Evolutionary conservation across 805 yeast genomes (phyloP).

Genomic region (Dipodascus albidus): DNA sequence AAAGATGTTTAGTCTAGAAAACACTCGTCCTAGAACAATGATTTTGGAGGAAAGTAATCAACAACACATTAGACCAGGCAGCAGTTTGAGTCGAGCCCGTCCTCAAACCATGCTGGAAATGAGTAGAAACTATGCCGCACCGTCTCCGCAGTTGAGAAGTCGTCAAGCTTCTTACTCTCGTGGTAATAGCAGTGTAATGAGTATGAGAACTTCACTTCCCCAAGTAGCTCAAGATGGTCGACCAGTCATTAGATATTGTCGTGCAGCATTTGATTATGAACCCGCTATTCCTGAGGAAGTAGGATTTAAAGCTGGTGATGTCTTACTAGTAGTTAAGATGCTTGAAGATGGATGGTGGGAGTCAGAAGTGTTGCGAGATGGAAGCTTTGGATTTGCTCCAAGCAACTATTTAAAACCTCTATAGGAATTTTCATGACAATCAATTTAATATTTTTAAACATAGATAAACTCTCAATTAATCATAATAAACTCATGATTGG

Average conservation of each 20-base stretch:
- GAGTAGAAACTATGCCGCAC: no score
- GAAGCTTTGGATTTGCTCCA: constrained; percentile 47
- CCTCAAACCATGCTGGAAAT: background rate
- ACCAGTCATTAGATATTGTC: constrained; percentile 38
- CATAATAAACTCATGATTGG: no score
- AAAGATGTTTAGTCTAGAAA: constrained; percentile 13
- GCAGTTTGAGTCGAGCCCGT: background rate
- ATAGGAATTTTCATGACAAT: no score
- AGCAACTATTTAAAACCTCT: constrained; percentile 31
- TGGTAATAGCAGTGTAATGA: background rate
- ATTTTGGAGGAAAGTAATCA: constrained; percentile 5
- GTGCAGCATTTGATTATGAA: constrained; percentile 46
- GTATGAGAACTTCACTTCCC: constrained; percentile 28
- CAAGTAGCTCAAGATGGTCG: constrained; percentile 40
- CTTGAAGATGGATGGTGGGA: constrained; percentile 75
- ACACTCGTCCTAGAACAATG: constrained; percentile 3
- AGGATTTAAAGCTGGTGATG: constrained; percentile 46
- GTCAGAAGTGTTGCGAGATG: constrained; percentile 38
- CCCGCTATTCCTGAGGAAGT: constrained; percentile 54
- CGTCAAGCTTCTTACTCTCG: background rate
- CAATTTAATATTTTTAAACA: no score
- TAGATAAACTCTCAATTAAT: no score
- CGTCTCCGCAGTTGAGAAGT: background rate
- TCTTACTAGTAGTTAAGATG: constrained; percentile 39
- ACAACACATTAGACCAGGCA: background rate